Conservation (phyloP, 352 stramenopile species). For the Lagenidium sp. region DNA sequence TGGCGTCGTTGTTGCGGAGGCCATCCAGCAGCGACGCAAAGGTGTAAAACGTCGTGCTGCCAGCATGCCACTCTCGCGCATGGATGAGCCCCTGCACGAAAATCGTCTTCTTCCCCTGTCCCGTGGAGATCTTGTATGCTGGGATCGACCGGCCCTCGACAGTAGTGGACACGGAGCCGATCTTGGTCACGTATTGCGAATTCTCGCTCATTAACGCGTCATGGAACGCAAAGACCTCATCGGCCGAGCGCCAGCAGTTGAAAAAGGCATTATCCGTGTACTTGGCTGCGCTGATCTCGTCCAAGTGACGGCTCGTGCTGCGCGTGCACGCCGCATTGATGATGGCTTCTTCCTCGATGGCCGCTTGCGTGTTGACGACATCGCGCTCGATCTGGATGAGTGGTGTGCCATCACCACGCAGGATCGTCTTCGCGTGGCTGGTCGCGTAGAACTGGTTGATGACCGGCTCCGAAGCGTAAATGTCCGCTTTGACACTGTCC, state of each 20-base stretch:
- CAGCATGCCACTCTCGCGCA: conserved; percentile 24
- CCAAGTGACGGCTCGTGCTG: conserved; percentile 7
- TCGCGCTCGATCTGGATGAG: conserved; percentile 9
- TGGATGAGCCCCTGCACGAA: conserved; percentile 22
- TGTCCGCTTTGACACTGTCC: conserved; percentile 16
- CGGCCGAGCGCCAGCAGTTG: conserved; percentile 19
- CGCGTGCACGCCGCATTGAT: conserved; percentile 6
- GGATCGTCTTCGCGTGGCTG: conserved; percentile 4
- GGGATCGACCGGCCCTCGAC: conserved; percentile 14
- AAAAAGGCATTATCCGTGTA: conserved; percentile 21
- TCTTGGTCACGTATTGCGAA: conserved; percentile 14
- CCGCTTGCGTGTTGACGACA: conserved; percentile 2
- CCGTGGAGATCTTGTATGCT: conserved; percentile 20
- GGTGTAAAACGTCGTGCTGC: conserved; percentile 16
- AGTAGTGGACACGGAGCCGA: conserved; percentile 14
- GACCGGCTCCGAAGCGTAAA: conserved; percentile 10
- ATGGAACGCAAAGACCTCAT: conserved; percentile 16
- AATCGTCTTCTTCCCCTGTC: conserved; percentile 11
- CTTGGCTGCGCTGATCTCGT: conserved; percentile 6
- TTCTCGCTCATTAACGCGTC: conserved; percentile 13
- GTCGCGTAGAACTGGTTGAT: conserved; percentile 17
- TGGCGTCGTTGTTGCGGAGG: conserved; percentile 12
- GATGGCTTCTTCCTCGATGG: conserved; percentile 1
- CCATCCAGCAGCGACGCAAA: conserved; percentile 18
- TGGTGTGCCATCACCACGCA: conserved; percentile 3